Conservation (phyloP, 1,139 yeast genomes). For the Spathaspora sp. region DNA sequence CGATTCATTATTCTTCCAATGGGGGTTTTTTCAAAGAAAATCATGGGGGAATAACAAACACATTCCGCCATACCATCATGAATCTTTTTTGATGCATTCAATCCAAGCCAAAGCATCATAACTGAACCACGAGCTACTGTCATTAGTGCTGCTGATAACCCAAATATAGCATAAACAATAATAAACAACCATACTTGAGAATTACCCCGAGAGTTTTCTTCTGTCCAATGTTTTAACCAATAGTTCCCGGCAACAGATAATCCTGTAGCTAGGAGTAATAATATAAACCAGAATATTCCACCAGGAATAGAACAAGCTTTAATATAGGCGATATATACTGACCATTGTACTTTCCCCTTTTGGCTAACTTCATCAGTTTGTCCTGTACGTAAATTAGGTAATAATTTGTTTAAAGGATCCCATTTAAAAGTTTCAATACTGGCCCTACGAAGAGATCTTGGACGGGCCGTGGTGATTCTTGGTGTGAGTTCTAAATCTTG, state of each 20-base stretch:
- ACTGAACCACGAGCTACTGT: conserved; percentile 26
- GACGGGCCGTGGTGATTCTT: not conserved
- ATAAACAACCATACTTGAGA: conserved; percentile 21
- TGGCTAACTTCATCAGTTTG: conserved; percentile 24
- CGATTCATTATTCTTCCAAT: conserved; percentile 34
- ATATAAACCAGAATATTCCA: conserved; percentile 22
- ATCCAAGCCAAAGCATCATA: conserved; percentile 28
- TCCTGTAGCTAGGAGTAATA: conserved; percentile 19
- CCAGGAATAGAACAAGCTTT: conserved; percentile 28
- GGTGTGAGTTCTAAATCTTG: conserved; percentile 4
- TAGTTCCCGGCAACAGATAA: conserved; percentile 25
- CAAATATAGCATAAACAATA: conserved; percentile 27
- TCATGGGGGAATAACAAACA: conserved; percentile 33
- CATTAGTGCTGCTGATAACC: conserved; percentile 21
- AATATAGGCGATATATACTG: conserved; percentile 28
- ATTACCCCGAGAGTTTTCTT: conserved; percentile 23
- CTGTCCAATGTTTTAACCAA: conserved; percentile 33
- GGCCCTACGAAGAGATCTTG: conserved; percentile 19
- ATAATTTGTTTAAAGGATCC: conserved; percentile 28
- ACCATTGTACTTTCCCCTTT: conserved; percentile 29
- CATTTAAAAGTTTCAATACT: conserved; percentile 33
- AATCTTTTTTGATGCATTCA: conserved; percentile 26
- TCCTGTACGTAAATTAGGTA: conserved; percentile 24
- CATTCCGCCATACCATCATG: conserved; percentile 31
- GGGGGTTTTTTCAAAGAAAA: conserved; percentile 37